Evolutionary conservation across 2,329 filamentous ascomycete species (phyloP), one percentile per base, ranked within the genome.

Genomic region (Zarea fungicola): DNA sequence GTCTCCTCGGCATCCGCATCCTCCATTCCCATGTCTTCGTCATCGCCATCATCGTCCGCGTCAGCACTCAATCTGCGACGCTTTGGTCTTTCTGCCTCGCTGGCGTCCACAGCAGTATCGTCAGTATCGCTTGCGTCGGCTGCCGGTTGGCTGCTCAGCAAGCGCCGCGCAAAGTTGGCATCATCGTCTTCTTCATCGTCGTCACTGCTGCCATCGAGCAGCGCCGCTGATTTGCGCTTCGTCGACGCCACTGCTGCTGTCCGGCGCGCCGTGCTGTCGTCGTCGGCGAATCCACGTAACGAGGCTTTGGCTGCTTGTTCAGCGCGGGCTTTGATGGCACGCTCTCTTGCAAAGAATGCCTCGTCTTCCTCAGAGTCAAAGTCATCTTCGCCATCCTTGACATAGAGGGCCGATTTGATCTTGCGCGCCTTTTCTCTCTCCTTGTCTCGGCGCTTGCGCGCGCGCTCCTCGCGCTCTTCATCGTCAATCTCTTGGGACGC

Each of bases 301-400:
- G 57, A 58, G 5, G 57, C 59, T 19, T 54, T 60, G 2, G 64
- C 69, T 1, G 64, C 66, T 13, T 63, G 62, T 46, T 67, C 69
- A 18, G 72, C 69, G 41, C 77, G 77, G 54, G 80, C 75, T 42
- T 87, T 74, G 52, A 85, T 74, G 14, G 65, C 66, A 3, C 63
- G 62, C 67, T 96, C 91, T 14, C 80, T 76, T 3, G 77, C 82
- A 66, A 92, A 96, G 67, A 96, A 96, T 18, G 79, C 81, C 19
- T 72, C 66, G 42, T 76, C 74, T 49, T 81, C 79, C 40, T 90
- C 89, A 28, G 78, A 82, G 60, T 96, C 89, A n/a, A 79, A 84
- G 57, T 96, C 90, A 46, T 97, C 93, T 62, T 97, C 93, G 56
- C 86, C 89, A 31, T 85, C 83, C 50, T 85, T 80, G 43, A 99